Base-by-base conservation (phyloP, 345 rosid genomes). In the Camelina sativa region DNA sequence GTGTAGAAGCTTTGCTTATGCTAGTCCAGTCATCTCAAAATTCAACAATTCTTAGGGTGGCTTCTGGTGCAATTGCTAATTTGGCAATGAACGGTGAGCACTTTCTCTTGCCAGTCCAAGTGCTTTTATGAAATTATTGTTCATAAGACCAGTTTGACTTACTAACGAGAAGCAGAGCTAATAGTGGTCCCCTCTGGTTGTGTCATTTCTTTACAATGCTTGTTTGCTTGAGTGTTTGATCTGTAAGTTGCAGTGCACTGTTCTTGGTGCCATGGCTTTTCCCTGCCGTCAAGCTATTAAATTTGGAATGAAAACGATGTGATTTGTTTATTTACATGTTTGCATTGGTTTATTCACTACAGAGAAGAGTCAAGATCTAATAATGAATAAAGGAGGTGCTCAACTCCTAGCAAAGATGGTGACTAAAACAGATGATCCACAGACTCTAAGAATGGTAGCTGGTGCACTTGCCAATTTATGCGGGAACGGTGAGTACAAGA, bases 31-130 rank as follows among this genome's bases (percentile, higher is more conserved):
- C 90, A 41, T 91, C 98, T 50, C 83, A 83, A 46, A 89, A 87
- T 55, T 62, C 90, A 51, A 91, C 98, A 43, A 85, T 93, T 63
- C 92, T 91, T 61, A 82, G 97, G 84, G 98, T 93, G 82, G 96
- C 98, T 76, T 88, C 97, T 20, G 98, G 98, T 43, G 98, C 98
- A 73, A 86, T 93, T 61, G 98, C 98, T 47, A 93, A 93, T 82
- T 83, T 93, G 79, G 96, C 98, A 60, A 93, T 93, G 98, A 93
- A 91, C 34, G 97, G 98, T 93, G 82, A 72, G 77, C 41, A 20
- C 47, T 38, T 20, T 46, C 53, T 59, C 40, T 62, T 53, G 19
- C 53, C 69, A 11, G 71, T 25, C 71, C 73, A 56, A 56, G 15
- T 35, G 58, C 34, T 77, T 35, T 22, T 71, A 37, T 48, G 61